A percentile compares a stretch with the other conserved stretches of the same genome.
Evolutionary conservation across 2,329 filamentous ascomycete species (phyloP).

Genomic region (Blastomyces parvus): DNA sequence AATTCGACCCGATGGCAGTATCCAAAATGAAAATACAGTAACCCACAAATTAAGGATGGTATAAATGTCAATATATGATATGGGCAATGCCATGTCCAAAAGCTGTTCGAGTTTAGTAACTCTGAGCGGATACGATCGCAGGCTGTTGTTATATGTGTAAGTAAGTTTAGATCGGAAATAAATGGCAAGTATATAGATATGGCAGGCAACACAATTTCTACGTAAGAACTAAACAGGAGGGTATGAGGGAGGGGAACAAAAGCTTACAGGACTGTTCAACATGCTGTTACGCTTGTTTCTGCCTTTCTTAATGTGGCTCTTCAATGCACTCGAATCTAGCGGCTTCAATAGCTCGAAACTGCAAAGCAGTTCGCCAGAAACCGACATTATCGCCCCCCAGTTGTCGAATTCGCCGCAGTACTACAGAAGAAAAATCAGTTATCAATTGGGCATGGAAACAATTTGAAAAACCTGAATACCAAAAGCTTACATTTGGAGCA

Average conservation of each 20-base stretch:
- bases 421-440: constrained; percentile 37
- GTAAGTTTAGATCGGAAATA: constrained; percentile 12
- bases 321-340: constrained; percentile 86
- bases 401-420: constrained; percentile 99
- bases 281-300: constrained; percentile 89
- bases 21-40: neutral
- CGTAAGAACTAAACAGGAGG: constrained; percentile 17
- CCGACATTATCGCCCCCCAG: constrained; percentile 98
- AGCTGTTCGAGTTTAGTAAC: constrained; percentile 26
- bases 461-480: neutral
- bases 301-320: constrained; percentile 98
- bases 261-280: constrained; percentile 87
- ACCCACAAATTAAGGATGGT: constrained; percentile 6
- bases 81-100: neutral
- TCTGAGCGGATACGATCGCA: constrained; percentile 37
- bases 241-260: constrained; percentile 31
- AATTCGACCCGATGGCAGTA: constrained; percentile 19
- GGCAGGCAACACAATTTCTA: constrained; percentile 13
- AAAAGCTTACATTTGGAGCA: constrained; percentile 74
- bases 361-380: constrained; percentile 84
- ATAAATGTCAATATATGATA: constrained; percentile 6
- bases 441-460: constrained; percentile 19
- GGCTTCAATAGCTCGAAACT: constrained; percentile 97
- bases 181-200: constrained; percentile 4
- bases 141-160: constrained; percentile 27